Conservation (phyloP, 306 rosid species). For the Carpinus viminea region DNA sequence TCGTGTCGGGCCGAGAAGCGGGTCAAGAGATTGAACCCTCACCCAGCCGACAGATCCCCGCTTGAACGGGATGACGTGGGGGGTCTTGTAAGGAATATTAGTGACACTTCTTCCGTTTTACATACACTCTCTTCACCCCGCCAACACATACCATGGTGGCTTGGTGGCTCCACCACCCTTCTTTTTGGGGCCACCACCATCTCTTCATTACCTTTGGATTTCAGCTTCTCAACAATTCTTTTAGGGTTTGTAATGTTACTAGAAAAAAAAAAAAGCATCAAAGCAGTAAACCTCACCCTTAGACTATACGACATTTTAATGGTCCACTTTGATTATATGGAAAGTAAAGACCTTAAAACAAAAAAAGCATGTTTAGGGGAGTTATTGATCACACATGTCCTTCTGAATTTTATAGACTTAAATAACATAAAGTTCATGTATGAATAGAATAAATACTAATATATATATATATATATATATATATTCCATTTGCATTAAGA, state of each 20-base stretch:
- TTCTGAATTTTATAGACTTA: not conserved
- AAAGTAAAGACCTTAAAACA: not conserved
- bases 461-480: too few relatives aligned
- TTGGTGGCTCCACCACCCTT: constrained; percentile 48
- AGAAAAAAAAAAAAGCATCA: not conserved
- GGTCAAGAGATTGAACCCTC: constrained; percentile 31
- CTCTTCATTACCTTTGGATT: not conserved
- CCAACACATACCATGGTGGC: constrained; percentile 27
- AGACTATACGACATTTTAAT: not conserved
- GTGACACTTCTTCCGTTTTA: constrained; percentile 31
- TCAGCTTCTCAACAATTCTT: not conserved
- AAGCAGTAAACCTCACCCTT: not conserved
- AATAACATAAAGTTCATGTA: too few relatives aligned
- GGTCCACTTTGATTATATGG: not conserved
- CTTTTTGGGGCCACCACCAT: constrained; percentile 17
- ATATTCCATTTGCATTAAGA: too few relatives aligned
- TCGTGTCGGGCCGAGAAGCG: constrained; percentile 28
- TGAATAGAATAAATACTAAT: too few relatives aligned
- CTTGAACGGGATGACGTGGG: constrained; percentile 43
- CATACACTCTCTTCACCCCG: constrained; percentile 19
- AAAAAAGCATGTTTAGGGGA: not conserved
- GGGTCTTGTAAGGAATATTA: constrained; percentile 33
- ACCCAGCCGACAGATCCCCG: constrained; percentile 56
- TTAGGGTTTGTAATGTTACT: too few relatives aligned
- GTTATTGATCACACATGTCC: too few relatives aligned